phyloP scores from a whole-genome alignment of 1,284 basidiomycete genomes.

The Marasmius fiardii region DNA sequence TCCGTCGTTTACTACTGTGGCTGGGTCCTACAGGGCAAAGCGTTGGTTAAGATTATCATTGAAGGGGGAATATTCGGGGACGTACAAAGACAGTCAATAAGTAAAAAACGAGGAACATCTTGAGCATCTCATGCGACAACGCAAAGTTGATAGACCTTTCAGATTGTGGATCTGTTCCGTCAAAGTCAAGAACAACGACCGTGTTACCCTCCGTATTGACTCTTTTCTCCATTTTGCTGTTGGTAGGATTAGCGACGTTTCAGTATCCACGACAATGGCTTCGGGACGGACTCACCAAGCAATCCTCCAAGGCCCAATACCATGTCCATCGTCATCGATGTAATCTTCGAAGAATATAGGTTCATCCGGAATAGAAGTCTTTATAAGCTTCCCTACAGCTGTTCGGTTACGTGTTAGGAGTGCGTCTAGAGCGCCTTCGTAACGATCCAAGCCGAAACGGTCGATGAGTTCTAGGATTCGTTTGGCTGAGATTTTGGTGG shows the following conservation, averaged over 20 bases:
- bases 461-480: constrained; percentile 25
- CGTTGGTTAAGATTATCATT: neutral
- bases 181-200: constrained; percentile 21
- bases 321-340: constrained; percentile 25
- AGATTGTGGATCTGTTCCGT: constrained; percentile 25
- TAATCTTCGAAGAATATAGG: constrained; percentile 23
- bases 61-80: neutral
- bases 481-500: constrained; percentile 22
- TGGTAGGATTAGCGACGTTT: neutral
- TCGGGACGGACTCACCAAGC: constrained; percentile 14
- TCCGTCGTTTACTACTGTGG: constrained; percentile 31
- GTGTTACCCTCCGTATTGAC: constrained; percentile 15
- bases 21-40: constrained; percentile 22
- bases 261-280: neutral
- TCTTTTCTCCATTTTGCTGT: constrained; percentile 14
- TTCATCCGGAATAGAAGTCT: constrained; percentile 20
- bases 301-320: constrained; percentile 24
- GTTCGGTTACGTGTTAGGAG: constrained; percentile 20
- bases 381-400: constrained; percentile 23
- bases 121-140: constrained; percentile 24
- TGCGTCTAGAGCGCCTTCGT: constrained; percentile 19
- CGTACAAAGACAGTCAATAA: constrained; percentile 24
- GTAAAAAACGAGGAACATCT: constrained; percentile 29
- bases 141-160: constrained; percentile 24
- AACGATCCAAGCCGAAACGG: constrained; percentile 22